Evolutionary conservation across 345 rosid species (phyloP), one percentile per base, ranked within the genome.

Genomic region (Pugionium dolabratum): DNA sequence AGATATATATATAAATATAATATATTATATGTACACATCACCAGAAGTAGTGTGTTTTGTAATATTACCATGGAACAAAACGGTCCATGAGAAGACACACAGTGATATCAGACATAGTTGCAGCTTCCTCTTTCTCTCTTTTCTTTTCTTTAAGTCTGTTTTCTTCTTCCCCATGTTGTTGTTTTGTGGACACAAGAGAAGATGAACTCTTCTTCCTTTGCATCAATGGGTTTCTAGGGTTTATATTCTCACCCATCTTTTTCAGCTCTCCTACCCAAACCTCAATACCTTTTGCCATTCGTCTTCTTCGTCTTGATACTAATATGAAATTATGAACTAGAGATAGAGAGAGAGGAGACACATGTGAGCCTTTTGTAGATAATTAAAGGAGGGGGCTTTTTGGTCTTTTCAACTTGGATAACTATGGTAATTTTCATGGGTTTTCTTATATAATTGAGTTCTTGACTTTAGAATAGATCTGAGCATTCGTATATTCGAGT

Each of bases 31-130:
- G 18, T 18, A 18, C 18, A 18, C 18, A 18, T 18, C 18, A 18
- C 0, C 18, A 18, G 18, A 18, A 34, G 3, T 34, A 34, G 1
- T 34, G 5, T 1, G 5, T 34, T 1, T 3, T 3, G 5, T 34
- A 18, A 0, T 18, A 47, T 81, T 79, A 81, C 69, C 84, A 85
- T 64, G 88, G 89, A 25, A 80, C 97, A 79, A 91, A 91, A 8
- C 91, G 86, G 67, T 91, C 97, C 84, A 91, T 86, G 40, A 91
- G 79, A 81, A 88, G 59, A 75, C 79, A 82, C 26, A 91, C 79
- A 9, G 90, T 86, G 32, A 82, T 34, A 50, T 91, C 97, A 7
- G 89, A 85, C 81, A 88, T 82, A 4, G 81, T 50, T 62, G 66
- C 11, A 59, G 64, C 81, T 26, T 66, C 66, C 25, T 75, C 64